A percentile compares a stretch with the other conserved stretches of the same genome.
These are phyloP conservation scores for Dimocarpus longan DNA, from an alignment of 345 rosid species.

Conservation along the genomic window DNA sequence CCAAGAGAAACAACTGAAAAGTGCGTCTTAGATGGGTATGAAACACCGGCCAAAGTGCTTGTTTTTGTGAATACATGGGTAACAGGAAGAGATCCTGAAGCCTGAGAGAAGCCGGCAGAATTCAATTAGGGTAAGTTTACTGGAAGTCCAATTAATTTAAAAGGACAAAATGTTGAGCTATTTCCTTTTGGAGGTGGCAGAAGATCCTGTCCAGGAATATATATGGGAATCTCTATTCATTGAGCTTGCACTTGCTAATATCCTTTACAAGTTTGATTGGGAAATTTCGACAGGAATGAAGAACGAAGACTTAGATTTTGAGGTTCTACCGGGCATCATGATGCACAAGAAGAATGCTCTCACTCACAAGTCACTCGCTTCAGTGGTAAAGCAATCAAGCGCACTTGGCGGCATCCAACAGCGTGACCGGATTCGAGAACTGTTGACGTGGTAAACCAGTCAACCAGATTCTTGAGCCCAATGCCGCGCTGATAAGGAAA, in stretches of 20 bases:
- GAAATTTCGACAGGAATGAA: conserved; percentile 23
- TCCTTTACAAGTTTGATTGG: conserved; percentile 32
- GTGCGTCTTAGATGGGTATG: not conserved
- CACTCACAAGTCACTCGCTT: too few species aligned
- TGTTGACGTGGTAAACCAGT: too few species aligned
- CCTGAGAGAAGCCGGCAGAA: not conserved
- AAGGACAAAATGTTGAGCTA: conserved; percentile 21
- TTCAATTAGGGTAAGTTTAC: not conserved
- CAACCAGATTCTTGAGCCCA: too few species aligned
- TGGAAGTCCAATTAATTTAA: conserved; percentile 16
- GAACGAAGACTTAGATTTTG: conserved; percentile 23
- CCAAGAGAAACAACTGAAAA: not conserved
- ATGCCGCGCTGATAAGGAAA: too few species aligned
- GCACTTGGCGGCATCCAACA: too few species aligned
- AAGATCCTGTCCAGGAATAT: not conserved
- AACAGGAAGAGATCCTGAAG: conserved; percentile 23
- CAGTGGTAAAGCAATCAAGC: too few species aligned
- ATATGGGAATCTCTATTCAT: conserved; percentile 16
- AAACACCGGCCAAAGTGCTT: not conserved
- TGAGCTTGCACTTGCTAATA: conserved; percentile 29
- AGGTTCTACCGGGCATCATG: conserved; percentile 9
- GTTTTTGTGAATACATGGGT: conserved; percentile 36
- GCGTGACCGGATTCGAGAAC: too few species aligned
- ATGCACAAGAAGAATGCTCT: conserved; percentile 11
- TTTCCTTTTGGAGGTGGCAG: not conserved